Percentiles rank a stretch among this genome's conserved stretches.
phyloP scores from a whole-genome alignment of 345 rosid genomes.

The Eucalyptus erythrocorys region DNA sequence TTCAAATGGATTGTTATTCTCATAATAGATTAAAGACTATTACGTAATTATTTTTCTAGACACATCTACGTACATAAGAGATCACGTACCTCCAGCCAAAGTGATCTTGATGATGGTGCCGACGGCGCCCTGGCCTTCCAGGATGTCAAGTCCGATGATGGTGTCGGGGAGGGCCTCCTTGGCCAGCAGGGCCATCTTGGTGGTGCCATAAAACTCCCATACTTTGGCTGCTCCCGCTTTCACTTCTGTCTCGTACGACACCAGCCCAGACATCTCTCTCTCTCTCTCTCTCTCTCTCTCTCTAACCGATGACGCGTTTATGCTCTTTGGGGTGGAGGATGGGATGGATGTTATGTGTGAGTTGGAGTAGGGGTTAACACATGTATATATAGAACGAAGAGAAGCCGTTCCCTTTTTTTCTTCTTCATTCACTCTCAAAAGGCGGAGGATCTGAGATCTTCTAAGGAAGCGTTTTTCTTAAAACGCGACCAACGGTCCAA shows the following conservation, averaged over 20 bases:
- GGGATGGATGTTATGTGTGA: neutral
- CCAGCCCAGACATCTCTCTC: neutral
- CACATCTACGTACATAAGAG: neutral
- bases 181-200: neutral
- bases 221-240: neutral
- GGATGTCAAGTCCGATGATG: neutral
- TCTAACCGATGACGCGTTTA: neutral
- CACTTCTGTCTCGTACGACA: neutral
- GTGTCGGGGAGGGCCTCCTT: neutral
- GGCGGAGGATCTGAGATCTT: too few species aligned
- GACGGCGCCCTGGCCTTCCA: constrained; percentile 9
- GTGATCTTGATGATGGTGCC: neutral
- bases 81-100: too few species aligned
- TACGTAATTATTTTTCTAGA: too few species aligned
- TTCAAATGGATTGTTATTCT: too few species aligned
- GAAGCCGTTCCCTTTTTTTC: neutral
- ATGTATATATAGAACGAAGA: neutral
- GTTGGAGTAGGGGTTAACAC: too few species aligned
- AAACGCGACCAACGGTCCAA: too few species aligned
- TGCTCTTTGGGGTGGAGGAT: neutral
- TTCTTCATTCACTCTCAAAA: neutral
- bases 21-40: too few species aligned
- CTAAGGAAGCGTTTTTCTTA: too few species aligned
- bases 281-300: neutral
- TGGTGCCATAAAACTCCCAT: constrained; percentile 1